Evolutionary conservation across 371 early-diverging fungal species (phyloP), one percentile per base, ranked within the genome.

Genomic region (Apophysomyces sp.): DNA sequence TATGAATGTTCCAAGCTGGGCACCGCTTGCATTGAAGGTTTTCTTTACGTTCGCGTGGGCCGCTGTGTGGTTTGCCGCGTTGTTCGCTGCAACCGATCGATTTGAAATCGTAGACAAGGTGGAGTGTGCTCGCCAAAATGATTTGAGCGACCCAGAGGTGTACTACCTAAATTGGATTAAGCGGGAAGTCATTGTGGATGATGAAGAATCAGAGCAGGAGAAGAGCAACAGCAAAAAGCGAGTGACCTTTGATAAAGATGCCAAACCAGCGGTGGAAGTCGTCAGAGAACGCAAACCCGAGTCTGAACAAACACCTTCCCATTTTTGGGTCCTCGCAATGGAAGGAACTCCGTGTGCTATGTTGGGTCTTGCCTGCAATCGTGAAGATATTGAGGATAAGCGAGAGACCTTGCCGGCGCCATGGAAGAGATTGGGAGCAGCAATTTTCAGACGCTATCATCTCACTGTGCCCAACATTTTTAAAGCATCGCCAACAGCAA

Each of bases 311-410:
- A 57, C 57, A 0, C 70, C 78, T n/a, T 71, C 75, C 30, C 76
- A 77, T 60, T 81, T 81, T 57, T 81, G 82, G 82, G 77, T 81
- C 3, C 61, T 81, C 15, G 54, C 66, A 0, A 54, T 77, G 55
- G 74, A 78, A 32, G 70, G 68, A 58, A 60, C 58, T 15, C 55
- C 68, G 2, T 69, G 73, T 60, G 82, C 77, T 26, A 77, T 78
- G 67, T 58, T 78, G 12, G 82, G 72, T 9, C 52, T 80, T 26
- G 65, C 67, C 2, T 60, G 62, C 30, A 52, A 56, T 27, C 54
- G 54, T 27, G 59, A 72, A 39, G 65, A 61, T 9, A 61, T 71
- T 8, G n/a, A 53, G 7, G 78, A 77, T 57, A 40, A 57, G 53
- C 61, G 78, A 8, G 54, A 37, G 1, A 37, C 37, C 0, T 15